A percentile compares a stretch with the other conserved stretches of the same genome.
Evolutionary conservation across 1,139 yeast species (phyloP).

Genomic region (Yamadazyma dushanensis): DNA sequence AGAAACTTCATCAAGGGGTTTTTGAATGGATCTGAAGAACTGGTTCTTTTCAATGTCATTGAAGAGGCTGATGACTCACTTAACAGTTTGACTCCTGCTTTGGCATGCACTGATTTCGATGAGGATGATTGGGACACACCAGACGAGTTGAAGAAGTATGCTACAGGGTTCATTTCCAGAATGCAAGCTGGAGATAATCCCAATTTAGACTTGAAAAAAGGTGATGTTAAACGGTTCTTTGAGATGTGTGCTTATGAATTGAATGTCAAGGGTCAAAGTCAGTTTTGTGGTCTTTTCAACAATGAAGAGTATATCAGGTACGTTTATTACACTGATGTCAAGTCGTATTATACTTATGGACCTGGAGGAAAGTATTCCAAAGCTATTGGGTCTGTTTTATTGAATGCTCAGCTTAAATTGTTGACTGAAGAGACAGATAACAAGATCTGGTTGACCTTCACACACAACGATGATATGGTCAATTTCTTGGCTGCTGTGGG

Average conservation of each 20-base stretch:
- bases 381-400: conserved; percentile 47
- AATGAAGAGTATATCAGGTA: conserved; percentile 46
- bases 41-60: conserved; percentile 22
- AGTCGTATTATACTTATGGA: conserved; percentile 48
- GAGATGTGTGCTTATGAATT: conserved; percentile 57
- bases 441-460: conserved; percentile 49
- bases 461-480: conserved; percentile 61
- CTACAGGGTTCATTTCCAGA: conserved; percentile 32
- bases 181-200: conserved; percentile 34
- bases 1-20: conserved; percentile 36
- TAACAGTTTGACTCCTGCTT: conserved; percentile 37
- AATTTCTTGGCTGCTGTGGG: conserved; percentile 54
- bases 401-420: conserved; percentile 49
- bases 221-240: conserved; percentile 42
- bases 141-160: conserved; percentile 3
- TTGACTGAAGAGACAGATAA: conserved; percentile 29
- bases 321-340: conserved; percentile 46
- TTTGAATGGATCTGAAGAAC: conserved; percentile 18
- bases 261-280: conserved; percentile 48
- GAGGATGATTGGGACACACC: conserved; percentile 10
- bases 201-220: conserved; percentile 35
- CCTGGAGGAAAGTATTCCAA: conserved; percentile 47
- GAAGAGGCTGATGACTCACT: conserved; percentile 31
- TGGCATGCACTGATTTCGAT: conserved; percentile 21
- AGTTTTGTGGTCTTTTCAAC: conserved; percentile 51